Evolutionary conservation across 345 rosid species (phyloP), one percentile per base, ranked within the genome.

Genomic region (Boechera divaricarpa): DNA sequence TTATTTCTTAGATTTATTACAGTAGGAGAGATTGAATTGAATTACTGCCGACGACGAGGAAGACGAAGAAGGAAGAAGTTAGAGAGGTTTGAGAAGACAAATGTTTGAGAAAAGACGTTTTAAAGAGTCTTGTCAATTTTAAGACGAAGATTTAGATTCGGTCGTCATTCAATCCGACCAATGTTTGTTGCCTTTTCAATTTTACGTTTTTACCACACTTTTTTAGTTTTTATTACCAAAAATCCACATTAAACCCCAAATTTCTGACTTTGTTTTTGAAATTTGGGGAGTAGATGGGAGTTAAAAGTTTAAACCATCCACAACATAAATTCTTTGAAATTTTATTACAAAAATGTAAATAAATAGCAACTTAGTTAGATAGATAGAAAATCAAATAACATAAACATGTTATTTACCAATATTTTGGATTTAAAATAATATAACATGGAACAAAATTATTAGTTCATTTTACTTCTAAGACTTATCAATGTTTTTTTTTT

Each of bases 111-210:
- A 69, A 32, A 63, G 42, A 1, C 12, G 59, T 67, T 69, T 41
- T 67, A 12, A 44, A 68, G 71, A 64, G 60, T 57, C 18, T 36
- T 48, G 63, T 59, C 77, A 65, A 65, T 24, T 57, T 72, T 66
- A 32, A 66, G 72, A 73, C 72, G 39, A 58, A 0, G 35, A 77
- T 26, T 48, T 18, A 65, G 77, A 64, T 65, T 68, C 67, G 77
- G 77, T 78, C 81, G 41, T 77, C 0, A 18, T 70, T 42, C 58
- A 59, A 45, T 76, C 81, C 71, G 81, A 63, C 81, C 76, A 70
- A 55, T 64, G 33, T 16, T 48, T 21, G 3, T 16, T 49, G 24
- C 26, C 53, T 49, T 16, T 33, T 69, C 42, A 10, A 38, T 38
- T 38, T 38, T 38, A 38, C 45, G 21, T 21, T 12, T 41, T 41